A percentile compares a stretch with the other conserved stretches of the same genome.
phyloP scores from a whole-genome alignment of 2,329 filamentous ascomycete species.

The Cladobotryum protrusum region DNA sequence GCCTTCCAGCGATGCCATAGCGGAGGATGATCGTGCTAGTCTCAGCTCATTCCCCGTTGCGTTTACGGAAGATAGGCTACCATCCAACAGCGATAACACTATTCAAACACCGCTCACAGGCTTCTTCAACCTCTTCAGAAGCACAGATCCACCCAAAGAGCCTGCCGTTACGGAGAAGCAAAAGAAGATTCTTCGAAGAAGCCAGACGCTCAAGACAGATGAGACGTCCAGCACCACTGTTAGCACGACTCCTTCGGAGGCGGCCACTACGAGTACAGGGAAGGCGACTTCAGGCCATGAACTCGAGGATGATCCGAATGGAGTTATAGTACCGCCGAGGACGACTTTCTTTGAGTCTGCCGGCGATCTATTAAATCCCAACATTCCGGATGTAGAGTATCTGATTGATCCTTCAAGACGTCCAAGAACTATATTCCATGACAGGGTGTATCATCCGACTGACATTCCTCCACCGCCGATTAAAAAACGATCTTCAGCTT shows the following conservation, averaged over 20 bases:
- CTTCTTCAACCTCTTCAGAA: slow-evolving; percentile 70
- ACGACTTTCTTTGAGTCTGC: slow-evolving; percentile 95
- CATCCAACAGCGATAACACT: slow-evolving; percentile 25
- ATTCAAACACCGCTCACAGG: slow-evolving; percentile 49
- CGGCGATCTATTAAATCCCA: slow-evolving; percentile 85
- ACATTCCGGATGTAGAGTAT: slow-evolving; percentile 73
- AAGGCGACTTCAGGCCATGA: slow-evolving; percentile 47
- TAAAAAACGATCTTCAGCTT: slow-evolving; percentile 44
- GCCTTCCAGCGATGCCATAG: slow-evolving; percentile 57
- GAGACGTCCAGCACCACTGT: slow-evolving; percentile 17
- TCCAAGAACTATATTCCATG: slow-evolving; percentile 89
- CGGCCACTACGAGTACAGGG: slow-evolving; percentile 14
- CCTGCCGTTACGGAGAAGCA: slow-evolving; percentile 51
- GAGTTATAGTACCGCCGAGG: slow-evolving; percentile 67
- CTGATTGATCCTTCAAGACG: slow-evolving; percentile 76
- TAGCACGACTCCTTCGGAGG: slow-evolving; percentile 13
- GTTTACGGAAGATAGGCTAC: slow-evolving; percentile 19
- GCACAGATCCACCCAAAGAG: slow-evolving; percentile 44
- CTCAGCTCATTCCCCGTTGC: slow-evolving; percentile 39
- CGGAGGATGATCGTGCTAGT: slow-evolving; percentile 60
- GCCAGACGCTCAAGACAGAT: slow-evolving; percentile 54
- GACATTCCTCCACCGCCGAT: slow-evolving; percentile 82
- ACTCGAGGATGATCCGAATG: slow-evolving; percentile 36
- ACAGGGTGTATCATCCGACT: slow-evolving; percentile 86
- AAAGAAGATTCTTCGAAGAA: slow-evolving; percentile 66